Conservation (phyloP, 2,329 filamentous ascomycete genomes). For the Trichoderma asperellum region DNA sequence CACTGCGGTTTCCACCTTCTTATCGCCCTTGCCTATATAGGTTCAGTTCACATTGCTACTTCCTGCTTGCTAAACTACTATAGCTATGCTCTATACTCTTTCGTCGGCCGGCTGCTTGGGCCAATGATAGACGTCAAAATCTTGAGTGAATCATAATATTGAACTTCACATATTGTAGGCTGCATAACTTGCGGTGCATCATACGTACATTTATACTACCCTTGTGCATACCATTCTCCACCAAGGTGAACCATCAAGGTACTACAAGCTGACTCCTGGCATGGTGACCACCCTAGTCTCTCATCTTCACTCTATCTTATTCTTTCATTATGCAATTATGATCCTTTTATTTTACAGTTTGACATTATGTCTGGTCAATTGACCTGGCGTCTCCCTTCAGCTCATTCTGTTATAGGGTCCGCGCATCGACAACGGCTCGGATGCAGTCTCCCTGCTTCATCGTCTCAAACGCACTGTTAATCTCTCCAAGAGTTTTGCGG, state of each 20-base stretch:
- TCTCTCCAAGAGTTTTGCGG: constrained; percentile 77
- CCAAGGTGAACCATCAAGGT: constrained; percentile 15
- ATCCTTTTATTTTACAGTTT: constrained; percentile 8
- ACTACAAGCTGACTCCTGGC: background rate
- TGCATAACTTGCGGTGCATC: background rate
- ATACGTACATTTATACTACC: background rate
- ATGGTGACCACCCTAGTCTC: background rate
- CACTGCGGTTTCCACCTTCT: no score
- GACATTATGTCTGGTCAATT: background rate
- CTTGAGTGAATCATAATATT: background rate
- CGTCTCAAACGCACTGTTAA: constrained; percentile 87
- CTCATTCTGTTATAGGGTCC: constrained; percentile 38
- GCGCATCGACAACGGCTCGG: constrained; percentile 81
- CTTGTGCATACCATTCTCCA: background rate
- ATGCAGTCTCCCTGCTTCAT: constrained; percentile 99
- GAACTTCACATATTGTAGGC: background rate
- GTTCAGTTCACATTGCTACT: no score
- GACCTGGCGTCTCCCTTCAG: no score
- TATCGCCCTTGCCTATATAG: no score
- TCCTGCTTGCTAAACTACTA: background rate
- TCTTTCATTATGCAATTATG: background rate
- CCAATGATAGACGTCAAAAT: background rate
- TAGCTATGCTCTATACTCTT: background rate
- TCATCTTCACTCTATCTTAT: background rate
- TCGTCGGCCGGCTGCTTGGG: background rate